Evolutionary conservation across 2,329 filamentous ascomycete species (phyloP).

Genomic region (Penicillium sp.): DNA sequence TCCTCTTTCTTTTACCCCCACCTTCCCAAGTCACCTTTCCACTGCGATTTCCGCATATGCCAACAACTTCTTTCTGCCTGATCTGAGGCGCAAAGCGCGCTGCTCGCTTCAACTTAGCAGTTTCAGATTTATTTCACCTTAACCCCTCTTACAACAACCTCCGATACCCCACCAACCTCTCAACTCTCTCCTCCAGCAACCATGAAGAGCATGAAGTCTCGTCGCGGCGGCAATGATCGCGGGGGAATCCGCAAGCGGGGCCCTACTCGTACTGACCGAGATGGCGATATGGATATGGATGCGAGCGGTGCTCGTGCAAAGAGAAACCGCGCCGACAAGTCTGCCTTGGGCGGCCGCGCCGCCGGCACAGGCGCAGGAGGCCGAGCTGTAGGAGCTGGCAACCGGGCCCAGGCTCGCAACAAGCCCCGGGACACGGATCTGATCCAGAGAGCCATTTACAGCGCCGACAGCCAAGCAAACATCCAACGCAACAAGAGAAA

Average conservation of each 20-base stretch:
- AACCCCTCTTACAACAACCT: neutral
- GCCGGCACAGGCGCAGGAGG: slow-evolving; percentile 22
- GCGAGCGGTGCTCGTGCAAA: slow-evolving; percentile 38
- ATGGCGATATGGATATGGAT: slow-evolving; percentile 64
- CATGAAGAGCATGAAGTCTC: slow-evolving; percentile 36
- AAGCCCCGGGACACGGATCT: slow-evolving; percentile 37
- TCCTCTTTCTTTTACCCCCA: neutral
- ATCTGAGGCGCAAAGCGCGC: slow-evolving; percentile 33
- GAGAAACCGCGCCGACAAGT: slow-evolving; percentile 29
- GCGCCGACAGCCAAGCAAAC: slow-evolving; percentile 38
- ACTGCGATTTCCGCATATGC: slow-evolving; percentile 23
- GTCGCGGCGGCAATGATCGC: slow-evolving; percentile 38
- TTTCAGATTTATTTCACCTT: slow-evolving; percentile 1
- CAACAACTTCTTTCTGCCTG: slow-evolving; percentile 14
- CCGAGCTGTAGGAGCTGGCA: slow-evolving; percentile 26
- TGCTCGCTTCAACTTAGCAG: slow-evolving; percentile 5
- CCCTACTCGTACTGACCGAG: slow-evolving; percentile 53
- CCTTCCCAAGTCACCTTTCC: neutral
- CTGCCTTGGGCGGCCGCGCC: slow-evolving; percentile 5
- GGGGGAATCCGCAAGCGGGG: slow-evolving; percentile 55
- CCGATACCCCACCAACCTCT: neutral
- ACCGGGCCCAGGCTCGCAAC: slow-evolving; percentile 29
- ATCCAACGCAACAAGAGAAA: slow-evolving; percentile 39
- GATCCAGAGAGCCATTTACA: slow-evolving; percentile 39
- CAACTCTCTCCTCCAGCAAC: neutral